These are phyloP conservation scores for Chlorella sp. DNA, from an alignment of 139 green algal genomes.

Conservation along the genomic window DNA sequence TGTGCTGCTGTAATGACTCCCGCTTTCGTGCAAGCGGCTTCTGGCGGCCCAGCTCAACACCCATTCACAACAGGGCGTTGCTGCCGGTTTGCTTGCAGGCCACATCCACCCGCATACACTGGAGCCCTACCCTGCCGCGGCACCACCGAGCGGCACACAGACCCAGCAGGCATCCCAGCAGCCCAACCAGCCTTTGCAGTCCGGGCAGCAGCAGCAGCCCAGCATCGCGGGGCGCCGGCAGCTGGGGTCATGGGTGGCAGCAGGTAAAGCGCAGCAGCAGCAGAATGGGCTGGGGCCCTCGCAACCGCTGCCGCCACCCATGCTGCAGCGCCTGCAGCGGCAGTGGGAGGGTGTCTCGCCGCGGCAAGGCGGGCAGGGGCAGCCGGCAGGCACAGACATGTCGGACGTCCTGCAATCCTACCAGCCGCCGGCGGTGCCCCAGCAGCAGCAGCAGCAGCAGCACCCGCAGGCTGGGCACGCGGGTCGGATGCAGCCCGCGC, in stretches of 20 bases:
- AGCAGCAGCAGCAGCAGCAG: not conserved
- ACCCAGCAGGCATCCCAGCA: not conserved
- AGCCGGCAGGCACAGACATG: not conserved
- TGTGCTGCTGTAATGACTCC: too few relatives aligned
- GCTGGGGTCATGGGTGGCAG: conserved; percentile 4
- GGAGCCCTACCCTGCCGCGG: not conserved
- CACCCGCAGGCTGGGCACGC: too few relatives aligned
- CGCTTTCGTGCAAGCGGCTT: too few relatives aligned
- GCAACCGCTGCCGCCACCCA: not conserved
- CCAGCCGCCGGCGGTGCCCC: not conserved
- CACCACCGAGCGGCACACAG: not conserved
- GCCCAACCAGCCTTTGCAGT: not conserved
- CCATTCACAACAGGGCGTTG: too few relatives aligned
- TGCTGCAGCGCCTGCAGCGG: not conserved
- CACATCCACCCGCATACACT: conserved; percentile 19
- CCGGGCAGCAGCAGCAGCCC: not conserved
- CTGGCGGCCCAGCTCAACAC: too few relatives aligned
- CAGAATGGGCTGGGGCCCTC: not conserved
- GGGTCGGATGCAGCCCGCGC: too few relatives aligned
- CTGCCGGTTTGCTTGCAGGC: conserved; percentile 10
- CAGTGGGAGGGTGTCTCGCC: not conserved
- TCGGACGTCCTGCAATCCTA: not conserved
- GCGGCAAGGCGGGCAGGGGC: not conserved
- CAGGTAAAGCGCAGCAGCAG: not conserved
- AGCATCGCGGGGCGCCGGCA: conserved; percentile 1